These are phyloP conservation scores for Dendrobium nobile DNA, from an alignment of 106 monocot genomes.

Conservation along the genomic window DNA sequence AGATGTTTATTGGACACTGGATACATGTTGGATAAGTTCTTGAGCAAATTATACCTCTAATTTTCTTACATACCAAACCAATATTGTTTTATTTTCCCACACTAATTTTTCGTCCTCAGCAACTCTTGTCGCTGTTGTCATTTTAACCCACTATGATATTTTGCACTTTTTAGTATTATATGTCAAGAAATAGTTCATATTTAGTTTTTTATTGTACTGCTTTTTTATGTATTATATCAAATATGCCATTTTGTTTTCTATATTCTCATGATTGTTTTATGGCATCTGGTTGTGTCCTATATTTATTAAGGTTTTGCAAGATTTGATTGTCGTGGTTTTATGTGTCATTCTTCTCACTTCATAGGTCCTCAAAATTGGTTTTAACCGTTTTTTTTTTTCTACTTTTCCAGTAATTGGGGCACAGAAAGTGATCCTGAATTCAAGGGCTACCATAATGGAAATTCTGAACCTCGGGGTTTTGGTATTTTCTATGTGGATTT, in stretches of 20 bases:
- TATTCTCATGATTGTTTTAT: not conserved
- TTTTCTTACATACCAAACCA: not conserved
- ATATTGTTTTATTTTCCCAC: not conserved
- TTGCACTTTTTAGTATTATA: not conserved
- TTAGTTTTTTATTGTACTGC: not conserved
- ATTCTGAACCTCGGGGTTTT: constrained; percentile 98
- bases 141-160: not conserved
- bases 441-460: constrained; percentile 96
- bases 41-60: not conserved
- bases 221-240: not conserved
- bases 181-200: not conserved
- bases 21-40: not conserved
- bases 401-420: constrained; percentile 78
- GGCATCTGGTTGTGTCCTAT: not conserved
- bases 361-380: not conserved
- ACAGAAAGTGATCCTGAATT: constrained; percentile 97
- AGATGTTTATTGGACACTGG: not conserved
- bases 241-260: not conserved
- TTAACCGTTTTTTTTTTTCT: not conserved
- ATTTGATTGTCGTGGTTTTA: too few species aligned
- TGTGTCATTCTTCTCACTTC: not conserved
- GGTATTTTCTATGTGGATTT: constrained; percentile 33
- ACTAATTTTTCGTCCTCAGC: not conserved
- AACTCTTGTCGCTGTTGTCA: not conserved
- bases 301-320: not conserved